Conservation (phyloP, 2,329 filamentous ascomycete species). For the Trichoderma cornu-damae region DNA sequence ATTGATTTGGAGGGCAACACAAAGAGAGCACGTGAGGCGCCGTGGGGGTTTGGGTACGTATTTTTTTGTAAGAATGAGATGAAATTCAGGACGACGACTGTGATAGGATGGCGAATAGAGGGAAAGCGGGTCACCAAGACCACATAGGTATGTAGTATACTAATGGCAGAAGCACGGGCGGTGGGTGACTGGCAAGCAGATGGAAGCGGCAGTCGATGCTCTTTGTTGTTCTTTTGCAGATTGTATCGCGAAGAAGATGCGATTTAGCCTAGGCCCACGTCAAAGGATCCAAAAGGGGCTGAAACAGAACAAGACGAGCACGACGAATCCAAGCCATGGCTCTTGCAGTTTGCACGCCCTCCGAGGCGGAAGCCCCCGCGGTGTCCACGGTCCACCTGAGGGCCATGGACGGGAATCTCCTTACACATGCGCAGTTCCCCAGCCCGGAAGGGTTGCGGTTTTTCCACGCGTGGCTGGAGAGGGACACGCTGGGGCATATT, state of each 20-base stretch:
- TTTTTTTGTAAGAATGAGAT: neutral
- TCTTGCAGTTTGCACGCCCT: slow-evolving; percentile 28
- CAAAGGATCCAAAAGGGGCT: too few relatives aligned
- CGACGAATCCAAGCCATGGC: slow-evolving; percentile 21
- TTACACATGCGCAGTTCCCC: slow-evolving; percentile 40
- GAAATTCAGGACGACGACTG: neutral
- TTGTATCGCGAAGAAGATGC: too few relatives aligned
- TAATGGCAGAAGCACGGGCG: too few relatives aligned
- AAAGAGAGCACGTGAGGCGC: neutral
- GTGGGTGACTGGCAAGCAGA: too few relatives aligned
- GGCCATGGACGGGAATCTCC: slow-evolving; percentile 37
- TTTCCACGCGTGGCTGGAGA: slow-evolving; percentile 30
- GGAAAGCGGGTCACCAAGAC: neutral
- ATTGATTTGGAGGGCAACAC: neutral
- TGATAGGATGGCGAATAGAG: neutral
- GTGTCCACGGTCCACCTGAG: slow-evolving; percentile 33
- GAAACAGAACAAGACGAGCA: neutral
- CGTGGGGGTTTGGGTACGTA: neutral
- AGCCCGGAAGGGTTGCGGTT: slow-evolving; percentile 28
- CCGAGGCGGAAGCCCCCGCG: slow-evolving; percentile 24
- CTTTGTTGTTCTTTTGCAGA: too few relatives aligned
- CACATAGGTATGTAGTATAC: too few relatives aligned
- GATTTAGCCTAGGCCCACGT: too few relatives aligned
- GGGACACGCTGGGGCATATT: slow-evolving; percentile 30
- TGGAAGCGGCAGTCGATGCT: too few relatives aligned